Conservation (phyloP, 129 eudicot species). For the Escallonia rubra region DNA sequence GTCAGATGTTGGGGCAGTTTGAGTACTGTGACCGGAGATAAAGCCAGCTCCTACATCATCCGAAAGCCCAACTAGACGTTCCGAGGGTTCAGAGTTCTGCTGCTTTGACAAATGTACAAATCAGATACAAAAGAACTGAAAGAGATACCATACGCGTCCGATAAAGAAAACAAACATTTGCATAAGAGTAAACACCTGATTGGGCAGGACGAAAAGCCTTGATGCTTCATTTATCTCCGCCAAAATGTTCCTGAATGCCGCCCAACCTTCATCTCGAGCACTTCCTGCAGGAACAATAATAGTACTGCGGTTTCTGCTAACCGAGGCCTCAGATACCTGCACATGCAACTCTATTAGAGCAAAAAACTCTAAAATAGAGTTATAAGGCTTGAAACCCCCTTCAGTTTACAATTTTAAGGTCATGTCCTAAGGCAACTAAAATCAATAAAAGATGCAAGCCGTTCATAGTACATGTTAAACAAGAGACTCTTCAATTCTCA, state of each 20-base stretch:
- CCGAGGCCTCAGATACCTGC: conserved; percentile 98
- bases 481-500: too few relatives aligned
- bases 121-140: too few relatives aligned
- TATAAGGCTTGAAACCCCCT: neutral
- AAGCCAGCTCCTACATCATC: conserved; percentile 99
- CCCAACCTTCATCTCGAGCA: conserved; percentile 94
- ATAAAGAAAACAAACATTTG: too few relatives aligned
- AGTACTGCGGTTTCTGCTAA: conserved; percentile 95
- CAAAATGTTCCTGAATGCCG: conserved; percentile 88
- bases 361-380: neutral
- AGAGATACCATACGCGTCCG: too few relatives aligned
- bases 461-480: too few relatives aligned
- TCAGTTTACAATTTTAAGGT: neutral
- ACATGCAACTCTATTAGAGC: conserved; percentile 12
- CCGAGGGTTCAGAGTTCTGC: conserved; percentile 73
- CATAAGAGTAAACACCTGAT: conserved; percentile 45
- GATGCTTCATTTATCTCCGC: conserved; percentile 94
- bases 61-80: conserved; percentile 82
- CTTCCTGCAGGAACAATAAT: conserved; percentile 98
- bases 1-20: conserved; percentile 54
- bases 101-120: conserved; percentile 11
- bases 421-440: too few relatives aligned
- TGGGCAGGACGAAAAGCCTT: conserved; percentile 64
- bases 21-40: conserved; percentile 88
- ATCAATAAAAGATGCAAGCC: too few relatives aligned